A percentile compares a stretch with the other conserved stretches of the same genome.
phyloP scores from a whole-genome alignment of 2,329 filamentous ascomycete species.

The Phaeosphaeriaceae sp. region DNA sequence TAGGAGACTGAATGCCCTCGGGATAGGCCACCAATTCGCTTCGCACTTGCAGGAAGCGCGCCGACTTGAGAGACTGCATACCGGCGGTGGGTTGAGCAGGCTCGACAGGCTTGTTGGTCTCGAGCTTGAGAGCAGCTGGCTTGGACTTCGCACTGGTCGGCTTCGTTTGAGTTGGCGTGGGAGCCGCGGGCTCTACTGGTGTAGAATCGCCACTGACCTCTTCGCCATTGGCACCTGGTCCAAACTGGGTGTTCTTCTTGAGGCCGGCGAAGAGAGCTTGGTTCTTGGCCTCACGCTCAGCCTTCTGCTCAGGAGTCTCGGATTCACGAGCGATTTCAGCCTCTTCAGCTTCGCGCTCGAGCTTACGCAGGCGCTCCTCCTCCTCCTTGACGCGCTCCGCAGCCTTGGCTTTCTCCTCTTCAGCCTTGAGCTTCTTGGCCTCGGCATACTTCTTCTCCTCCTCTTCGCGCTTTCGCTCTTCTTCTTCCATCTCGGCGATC shows the following conservation, averaged over 20 bases:
- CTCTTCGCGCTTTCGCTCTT: constrained; percentile 62
- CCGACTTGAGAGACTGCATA: constrained; percentile 89
- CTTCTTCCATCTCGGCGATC: constrained; percentile 67
- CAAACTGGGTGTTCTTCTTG: constrained; percentile 57
- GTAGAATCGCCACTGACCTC: constrained; percentile 38
- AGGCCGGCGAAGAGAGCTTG: constrained; percentile 53
- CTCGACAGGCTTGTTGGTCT: constrained; percentile 86
- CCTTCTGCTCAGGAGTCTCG: constrained; percentile 52
- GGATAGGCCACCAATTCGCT: constrained; percentile 80
- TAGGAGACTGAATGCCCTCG: constrained; percentile 82
- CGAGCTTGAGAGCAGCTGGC: constrained; percentile 86
- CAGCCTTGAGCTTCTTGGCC: constrained; percentile 69
- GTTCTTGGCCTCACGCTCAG: constrained; percentile 45
- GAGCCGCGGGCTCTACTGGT: constrained; percentile 56
- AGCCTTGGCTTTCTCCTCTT: constrained; percentile 65
- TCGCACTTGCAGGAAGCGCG: constrained; percentile 83
- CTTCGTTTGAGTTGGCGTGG: constrained; percentile 35
- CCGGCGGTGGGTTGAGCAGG: constrained; percentile 92
- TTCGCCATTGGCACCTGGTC: constrained; percentile 51
- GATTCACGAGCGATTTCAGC: constrained; percentile 53
- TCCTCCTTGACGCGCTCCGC: constrained; percentile 53
- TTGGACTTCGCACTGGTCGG: constrained; percentile 72
- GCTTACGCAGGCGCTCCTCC: constrained; percentile 60
- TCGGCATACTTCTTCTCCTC: constrained; percentile 74
- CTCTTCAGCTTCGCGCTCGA: constrained; percentile 58